A percentile compares a stretch with the other conserved stretches of the same genome.
Evolutionary conservation across 306 rosid genomes (phyloP).

Genomic region (Inga oerstediana): DNA sequence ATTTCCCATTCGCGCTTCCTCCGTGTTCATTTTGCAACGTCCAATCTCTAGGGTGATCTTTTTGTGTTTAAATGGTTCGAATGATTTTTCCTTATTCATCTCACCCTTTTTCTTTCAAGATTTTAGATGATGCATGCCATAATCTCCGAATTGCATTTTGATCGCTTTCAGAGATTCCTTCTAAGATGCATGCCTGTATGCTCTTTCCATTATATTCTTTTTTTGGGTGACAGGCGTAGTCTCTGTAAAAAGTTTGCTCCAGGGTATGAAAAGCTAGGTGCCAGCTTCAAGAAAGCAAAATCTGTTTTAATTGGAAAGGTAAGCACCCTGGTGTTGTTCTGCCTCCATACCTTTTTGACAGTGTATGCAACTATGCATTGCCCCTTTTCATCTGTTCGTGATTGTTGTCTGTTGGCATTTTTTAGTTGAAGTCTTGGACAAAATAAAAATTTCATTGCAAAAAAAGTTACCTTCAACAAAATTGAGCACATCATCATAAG

Average conservation of each 20-base stretch:
- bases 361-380: background rate
- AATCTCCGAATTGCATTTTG: background rate
- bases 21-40: background rate
- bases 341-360: constrained; percentile 5
- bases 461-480: background rate
- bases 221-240: constrained; percentile 64
- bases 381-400: constrained; percentile 6
- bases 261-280: constrained; percentile 78
- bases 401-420: background rate
- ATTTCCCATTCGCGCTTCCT: constrained; percentile 4
- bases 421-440: background rate
- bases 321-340: constrained; percentile 23
- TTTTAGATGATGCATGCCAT: constrained; percentile 3
- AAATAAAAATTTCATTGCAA: background rate
- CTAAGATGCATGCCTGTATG: background rate
- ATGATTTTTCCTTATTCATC: background rate
- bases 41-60: background rate
- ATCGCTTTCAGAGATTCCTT: background rate
- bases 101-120: background rate
- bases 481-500: background rate
- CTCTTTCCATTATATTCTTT: background rate
- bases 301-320: constrained; percentile 89
- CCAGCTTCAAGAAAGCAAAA: constrained; percentile 83
- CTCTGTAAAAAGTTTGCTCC: constrained; percentile 97
- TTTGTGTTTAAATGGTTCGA: background rate